Percentiles rank a stretch among this genome's conserved stretches.
Conservation (phyloP, 768 basidiomycete genomes). For the Dentipellis fragilis region DNA sequence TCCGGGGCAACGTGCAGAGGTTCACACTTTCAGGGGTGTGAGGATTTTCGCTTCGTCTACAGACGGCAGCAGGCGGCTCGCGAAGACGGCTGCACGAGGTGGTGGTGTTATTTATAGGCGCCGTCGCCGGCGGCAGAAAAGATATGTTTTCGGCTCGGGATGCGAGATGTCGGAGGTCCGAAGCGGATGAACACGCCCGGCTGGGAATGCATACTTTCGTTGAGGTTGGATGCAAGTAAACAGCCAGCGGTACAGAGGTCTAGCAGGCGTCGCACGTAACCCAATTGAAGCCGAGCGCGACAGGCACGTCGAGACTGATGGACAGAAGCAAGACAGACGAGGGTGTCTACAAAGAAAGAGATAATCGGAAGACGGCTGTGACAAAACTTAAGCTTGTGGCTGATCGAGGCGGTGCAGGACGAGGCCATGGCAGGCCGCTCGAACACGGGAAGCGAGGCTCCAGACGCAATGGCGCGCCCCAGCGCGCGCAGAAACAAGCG, state of each 20-base stretch:
- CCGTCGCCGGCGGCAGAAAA: background rate
- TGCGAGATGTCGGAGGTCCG: background rate
- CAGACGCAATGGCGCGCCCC: background rate
- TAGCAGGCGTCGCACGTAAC: background rate
- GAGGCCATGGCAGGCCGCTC: background rate
- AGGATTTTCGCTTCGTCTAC: background rate
- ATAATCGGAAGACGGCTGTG: background rate
- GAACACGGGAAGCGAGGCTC: background rate
- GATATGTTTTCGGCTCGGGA: background rate
- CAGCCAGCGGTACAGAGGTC: background rate
- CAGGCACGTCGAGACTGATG: background rate
- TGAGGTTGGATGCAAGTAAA: background rate
- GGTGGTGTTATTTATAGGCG: background rate
- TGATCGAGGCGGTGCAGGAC: background rate
- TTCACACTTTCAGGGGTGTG: no score
- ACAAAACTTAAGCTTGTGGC: background rate
- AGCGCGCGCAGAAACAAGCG: background rate
- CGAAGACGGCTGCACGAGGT: background rate
- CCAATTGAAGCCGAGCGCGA: background rate
- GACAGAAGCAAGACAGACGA: background rate
- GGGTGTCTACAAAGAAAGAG: background rate
- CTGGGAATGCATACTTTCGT: background rate
- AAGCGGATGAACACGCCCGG: background rate
- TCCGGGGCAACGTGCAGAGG: no score
- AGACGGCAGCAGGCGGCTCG: background rate